A percentile compares a stretch with the other conserved stretches of the same genome.
phyloP scores from a whole-genome alignment of 2,329 filamentous ascomycete species.

The Penicillium hesseltinei region DNA sequence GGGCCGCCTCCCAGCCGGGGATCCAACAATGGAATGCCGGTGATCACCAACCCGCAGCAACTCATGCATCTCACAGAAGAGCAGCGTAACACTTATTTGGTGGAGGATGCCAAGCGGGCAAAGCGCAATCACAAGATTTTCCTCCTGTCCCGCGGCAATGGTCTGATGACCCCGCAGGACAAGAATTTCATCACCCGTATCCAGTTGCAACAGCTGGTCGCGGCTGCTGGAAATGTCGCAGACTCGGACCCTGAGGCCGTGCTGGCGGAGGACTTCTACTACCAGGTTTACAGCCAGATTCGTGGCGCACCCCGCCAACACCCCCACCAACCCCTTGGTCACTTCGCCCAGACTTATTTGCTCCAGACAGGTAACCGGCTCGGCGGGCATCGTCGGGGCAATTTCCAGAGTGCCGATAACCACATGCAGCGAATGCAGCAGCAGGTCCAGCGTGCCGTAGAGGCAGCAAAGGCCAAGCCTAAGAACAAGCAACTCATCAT shows the following conservation, averaged over 20 bases:
- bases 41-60: constrained; percentile 69
- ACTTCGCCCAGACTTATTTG: constrained; percentile 96
- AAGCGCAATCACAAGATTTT: constrained; percentile 99
- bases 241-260: constrained; percentile 77
- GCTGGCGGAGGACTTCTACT: constrained; percentile 93
- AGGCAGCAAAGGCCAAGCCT: constrained; percentile 93
- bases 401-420: constrained; percentile 84
- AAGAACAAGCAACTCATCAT: constrained; percentile 98
- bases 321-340: constrained; percentile 86
- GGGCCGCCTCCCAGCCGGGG: constrained; percentile 38
- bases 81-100: constrained; percentile 77
- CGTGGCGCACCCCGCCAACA: constrained; percentile 85
- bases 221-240: constrained; percentile 82
- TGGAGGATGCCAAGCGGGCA: constrained; percentile 89
- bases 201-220: constrained; percentile 91
- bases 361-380: constrained; percentile 89
- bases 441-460: constrained; percentile 94
- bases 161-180: constrained; percentile 97
- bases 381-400: constrained; percentile 65
- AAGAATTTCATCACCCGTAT: constrained; percentile 99
- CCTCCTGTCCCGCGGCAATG: constrained; percentile 87
- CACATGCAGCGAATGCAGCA: constrained; percentile 99
- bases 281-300: constrained; percentile 95
- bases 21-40: constrained; percentile 44
- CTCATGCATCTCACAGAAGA: constrained; percentile 76